Evolutionary conservation across 2,329 filamentous ascomycete genomes (phyloP), one percentile per base, ranked within the genome.

Genomic region (Trichophyton benhamiae): DNA sequence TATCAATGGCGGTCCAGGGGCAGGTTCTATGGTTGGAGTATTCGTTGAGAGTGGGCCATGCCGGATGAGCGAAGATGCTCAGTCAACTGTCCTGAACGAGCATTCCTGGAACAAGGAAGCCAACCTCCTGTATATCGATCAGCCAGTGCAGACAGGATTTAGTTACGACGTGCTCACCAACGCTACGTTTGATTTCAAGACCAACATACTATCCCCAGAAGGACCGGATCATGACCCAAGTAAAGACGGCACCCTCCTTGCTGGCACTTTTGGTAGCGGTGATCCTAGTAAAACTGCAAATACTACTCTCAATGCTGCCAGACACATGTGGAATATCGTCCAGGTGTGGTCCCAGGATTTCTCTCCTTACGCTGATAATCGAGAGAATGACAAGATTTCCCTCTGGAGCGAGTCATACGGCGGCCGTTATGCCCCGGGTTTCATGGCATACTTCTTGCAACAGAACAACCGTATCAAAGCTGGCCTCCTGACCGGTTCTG

Each of bases 71-170:
- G 71, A 73, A 46, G 79, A 82, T 42, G 79, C 78, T 55, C 81
- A 82, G 67, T 60, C 58, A 33, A 49, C 44, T 13, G 27, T 25
- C 3, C 22, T 20, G 8, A 60, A 60, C 30, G 42, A 48, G 33
- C 41, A 60, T 52, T 82, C 82, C 2, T 86, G 82, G 79, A 84
- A 82, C 63, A 81, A 81, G 66, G 77, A 79, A 22, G 80, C 78
- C 65, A 86, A 87, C 67, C 81, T 87, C 77, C 78, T 88, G 11
- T 88, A 86, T 71, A 80, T 88, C 65, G 85, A 87, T 65, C 79
- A 86, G 68, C 85, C 81, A 17, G 78, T 77, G 6, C 76, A 78
- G n/a, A 77, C 79, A 7, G 81, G 81, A 2, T 78, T 82, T 65
- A 80, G 77, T 0, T 83, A 82, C 68, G 72, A 69, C 44, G 60